A percentile compares a stretch with the other conserved stretches of the same genome.
These are phyloP conservation scores for Lonicera japonica DNA, from an alignment of 129 eudicot genomes.

Conservation along the genomic window DNA sequence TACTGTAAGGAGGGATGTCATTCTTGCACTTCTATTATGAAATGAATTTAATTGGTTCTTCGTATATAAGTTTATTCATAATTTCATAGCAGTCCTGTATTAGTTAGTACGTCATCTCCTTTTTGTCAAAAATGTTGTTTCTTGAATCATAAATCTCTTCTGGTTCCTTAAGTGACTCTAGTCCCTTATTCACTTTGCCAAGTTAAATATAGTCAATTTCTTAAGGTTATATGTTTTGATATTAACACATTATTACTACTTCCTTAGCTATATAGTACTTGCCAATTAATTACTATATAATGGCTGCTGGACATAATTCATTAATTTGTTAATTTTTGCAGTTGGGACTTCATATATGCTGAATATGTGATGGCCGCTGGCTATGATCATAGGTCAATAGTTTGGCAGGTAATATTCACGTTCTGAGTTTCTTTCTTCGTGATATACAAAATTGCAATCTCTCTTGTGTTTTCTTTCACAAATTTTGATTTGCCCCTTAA, in stretches of 20 bases:
- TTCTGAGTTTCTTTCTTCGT: neutral
- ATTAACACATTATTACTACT: neutral
- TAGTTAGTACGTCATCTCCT: too few species aligned
- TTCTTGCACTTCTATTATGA: too few species aligned
- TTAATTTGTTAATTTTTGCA: conserved; percentile 24
- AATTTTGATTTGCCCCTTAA: neutral
- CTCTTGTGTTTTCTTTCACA: neutral
- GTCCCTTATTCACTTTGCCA: too few species aligned
- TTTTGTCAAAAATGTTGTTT: too few species aligned
- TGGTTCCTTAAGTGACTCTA: too few species aligned
- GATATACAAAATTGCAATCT: neutral
- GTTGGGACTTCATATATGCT: conserved; percentile 98
- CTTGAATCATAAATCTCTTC: too few species aligned
- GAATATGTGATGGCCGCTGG: conserved; percentile 99
- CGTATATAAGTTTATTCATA: too few species aligned
- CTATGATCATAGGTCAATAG: conserved; percentile 79
- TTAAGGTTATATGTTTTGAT: neutral
- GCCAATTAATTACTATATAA: neutral
- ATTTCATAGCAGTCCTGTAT: too few species aligned
- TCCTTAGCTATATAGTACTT: neutral
- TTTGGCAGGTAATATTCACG: conserved; percentile 72
- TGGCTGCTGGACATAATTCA: neutral
- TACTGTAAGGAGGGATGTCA: too few species aligned
- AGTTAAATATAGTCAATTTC: too few species aligned
- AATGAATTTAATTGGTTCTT: too few species aligned